Percentiles rank a stretch among this genome's conserved stretches.
These are phyloP conservation scores for Chrysanthemum lavandulifolium DNA, from an alignment of 129 eudicot species.

Conservation along the genomic window DNA sequence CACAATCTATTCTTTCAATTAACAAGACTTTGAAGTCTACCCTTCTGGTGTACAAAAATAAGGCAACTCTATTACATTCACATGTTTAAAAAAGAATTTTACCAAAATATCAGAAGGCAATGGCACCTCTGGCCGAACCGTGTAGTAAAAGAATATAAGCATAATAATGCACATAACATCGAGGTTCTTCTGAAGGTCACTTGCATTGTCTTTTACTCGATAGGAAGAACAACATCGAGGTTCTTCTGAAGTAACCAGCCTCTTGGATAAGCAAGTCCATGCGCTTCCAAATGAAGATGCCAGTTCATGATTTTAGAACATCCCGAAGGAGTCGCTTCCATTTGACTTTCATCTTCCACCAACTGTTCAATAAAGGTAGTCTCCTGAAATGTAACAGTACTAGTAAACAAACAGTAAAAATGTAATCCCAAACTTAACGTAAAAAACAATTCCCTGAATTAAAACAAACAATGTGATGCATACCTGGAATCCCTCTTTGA, in stretches of 20 bases:
- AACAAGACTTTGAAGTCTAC: too few relatives aligned
- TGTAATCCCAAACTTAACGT: not conserved
- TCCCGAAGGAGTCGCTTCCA: constrained; percentile 79
- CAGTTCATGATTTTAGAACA: constrained; percentile 85
- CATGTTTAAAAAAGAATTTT: not conserved
- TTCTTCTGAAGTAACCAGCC: constrained; percentile 82
- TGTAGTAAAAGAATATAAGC: constrained; percentile 36
- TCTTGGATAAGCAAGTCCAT: constrained; percentile 59
- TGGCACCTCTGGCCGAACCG: constrained; percentile 17
- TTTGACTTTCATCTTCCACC: constrained; percentile 95
- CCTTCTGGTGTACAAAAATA: too few relatives aligned
- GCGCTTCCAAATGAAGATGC: constrained; percentile 97
- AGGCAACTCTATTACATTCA: too few relatives aligned
- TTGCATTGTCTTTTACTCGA: constrained; percentile 32
- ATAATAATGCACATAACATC: constrained; percentile 25
- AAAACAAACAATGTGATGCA: too few relatives aligned
- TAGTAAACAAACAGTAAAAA: constrained; percentile 1
- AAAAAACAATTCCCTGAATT: not conserved
- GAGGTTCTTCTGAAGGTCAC: not conserved
- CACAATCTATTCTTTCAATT: too few relatives aligned
- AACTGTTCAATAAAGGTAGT: constrained; percentile 92
- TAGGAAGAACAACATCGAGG: constrained; percentile 52
- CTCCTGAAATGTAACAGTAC: constrained; percentile 50
- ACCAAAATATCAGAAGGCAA: constrained; percentile 31
- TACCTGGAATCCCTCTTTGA: constrained; percentile 97